A percentile compares a stretch with the other conserved stretches of the same genome.
Evolutionary conservation across 1,139 yeast species (phyloP).

Genomic region (Debaryomycetaceae sp.): DNA sequence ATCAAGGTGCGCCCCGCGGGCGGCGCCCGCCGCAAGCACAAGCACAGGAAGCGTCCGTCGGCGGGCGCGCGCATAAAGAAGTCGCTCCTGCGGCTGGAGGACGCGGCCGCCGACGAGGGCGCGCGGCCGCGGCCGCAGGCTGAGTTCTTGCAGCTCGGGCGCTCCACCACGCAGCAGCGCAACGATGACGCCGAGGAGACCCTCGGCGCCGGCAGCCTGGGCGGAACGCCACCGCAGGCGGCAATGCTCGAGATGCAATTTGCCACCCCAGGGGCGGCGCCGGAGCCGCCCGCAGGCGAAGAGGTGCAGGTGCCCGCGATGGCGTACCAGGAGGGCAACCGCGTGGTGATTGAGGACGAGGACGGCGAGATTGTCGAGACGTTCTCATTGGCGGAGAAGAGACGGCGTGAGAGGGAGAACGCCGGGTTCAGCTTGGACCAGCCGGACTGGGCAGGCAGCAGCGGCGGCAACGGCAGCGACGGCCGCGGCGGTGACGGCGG

Average conservation of each 20-base stretch:
- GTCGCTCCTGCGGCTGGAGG: constrained; percentile 29
- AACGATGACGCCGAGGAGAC: constrained; percentile 17
- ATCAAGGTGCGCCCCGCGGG: constrained; percentile 76
- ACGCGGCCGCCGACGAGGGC: constrained; percentile 14
- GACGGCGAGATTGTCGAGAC: constrained; percentile 71
- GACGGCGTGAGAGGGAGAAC: constrained; percentile 1
- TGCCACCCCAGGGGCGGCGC: background rate
- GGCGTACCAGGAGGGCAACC: constrained; percentile 71
- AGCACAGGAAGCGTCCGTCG: constrained; percentile 34
- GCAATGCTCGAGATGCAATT: background rate
- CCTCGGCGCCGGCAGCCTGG: constrained; percentile 10
- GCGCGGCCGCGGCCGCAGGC: constrained; percentile 38
- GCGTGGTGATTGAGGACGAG: constrained; percentile 71
- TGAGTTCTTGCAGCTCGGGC: constrained; percentile 41
- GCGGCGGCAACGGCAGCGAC: background rate
- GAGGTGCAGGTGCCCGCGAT: constrained; percentile 21
- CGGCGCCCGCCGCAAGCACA: constrained; percentile 54
- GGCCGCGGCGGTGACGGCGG: constrained; percentile 7
- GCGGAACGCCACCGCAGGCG: too few relatives aligned
- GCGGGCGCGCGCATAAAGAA: constrained; percentile 24
- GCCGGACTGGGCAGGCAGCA: too few relatives aligned
- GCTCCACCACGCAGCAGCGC: constrained; percentile 16
- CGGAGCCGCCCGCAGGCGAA: too few relatives aligned
- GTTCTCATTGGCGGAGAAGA: constrained; percentile 16
- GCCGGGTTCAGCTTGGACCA: too few relatives aligned